Percentiles rank a stretch among this genome's conserved stretches.
These are phyloP conservation scores for Coemansia sp. DNA, from an alignment of 371 early-diverging fungal species.

Conservation along the genomic window DNA sequence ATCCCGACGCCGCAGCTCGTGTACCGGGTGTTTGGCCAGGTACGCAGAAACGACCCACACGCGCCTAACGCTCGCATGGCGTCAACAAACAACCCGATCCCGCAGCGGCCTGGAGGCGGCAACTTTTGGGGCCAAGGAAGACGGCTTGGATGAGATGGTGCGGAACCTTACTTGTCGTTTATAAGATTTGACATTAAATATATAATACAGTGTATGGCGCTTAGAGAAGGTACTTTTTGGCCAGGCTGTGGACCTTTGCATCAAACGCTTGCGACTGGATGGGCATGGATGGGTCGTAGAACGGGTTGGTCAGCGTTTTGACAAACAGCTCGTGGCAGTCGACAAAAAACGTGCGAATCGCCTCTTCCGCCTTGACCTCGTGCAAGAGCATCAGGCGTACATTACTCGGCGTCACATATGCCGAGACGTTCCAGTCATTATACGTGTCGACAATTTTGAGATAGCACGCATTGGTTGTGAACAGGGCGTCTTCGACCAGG, in stretches of 20 bases:
- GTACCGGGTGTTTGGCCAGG: conserved; percentile 39
- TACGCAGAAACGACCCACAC: conserved; percentile 9
- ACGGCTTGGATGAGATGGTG: background rate
- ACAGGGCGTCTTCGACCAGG: conserved; percentile 86
- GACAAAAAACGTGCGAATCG: conserved; percentile 83
- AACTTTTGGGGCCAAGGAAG: conserved; percentile 44
- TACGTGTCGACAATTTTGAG: conserved; percentile 91
- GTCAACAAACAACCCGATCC: conserved; percentile 6
- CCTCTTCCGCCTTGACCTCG: conserved; percentile 82
- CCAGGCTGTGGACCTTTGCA: conserved; percentile 67
- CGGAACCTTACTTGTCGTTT: background rate
- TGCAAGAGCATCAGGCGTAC: conserved; percentile 89
- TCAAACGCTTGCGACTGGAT: conserved; percentile 85
- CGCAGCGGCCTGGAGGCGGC: conserved; percentile 37
- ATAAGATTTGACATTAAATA: background rate
- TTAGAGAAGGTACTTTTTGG: conserved; percentile 73
- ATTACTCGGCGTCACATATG: conserved; percentile 88
- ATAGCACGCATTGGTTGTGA: conserved; percentile 63
- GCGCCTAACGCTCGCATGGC: conserved; percentile 10
- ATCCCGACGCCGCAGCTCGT: conserved; percentile 50
- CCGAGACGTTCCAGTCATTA: conserved; percentile 90
- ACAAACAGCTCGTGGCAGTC: conserved; percentile 90
- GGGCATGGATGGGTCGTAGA: conserved; percentile 77
- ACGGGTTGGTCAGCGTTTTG: conserved; percentile 90
- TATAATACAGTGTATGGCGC: conserved; percentile 4